Conservation (phyloP, 2,329 filamentous ascomycete genomes). For the Claviceps sp. region DNA sequence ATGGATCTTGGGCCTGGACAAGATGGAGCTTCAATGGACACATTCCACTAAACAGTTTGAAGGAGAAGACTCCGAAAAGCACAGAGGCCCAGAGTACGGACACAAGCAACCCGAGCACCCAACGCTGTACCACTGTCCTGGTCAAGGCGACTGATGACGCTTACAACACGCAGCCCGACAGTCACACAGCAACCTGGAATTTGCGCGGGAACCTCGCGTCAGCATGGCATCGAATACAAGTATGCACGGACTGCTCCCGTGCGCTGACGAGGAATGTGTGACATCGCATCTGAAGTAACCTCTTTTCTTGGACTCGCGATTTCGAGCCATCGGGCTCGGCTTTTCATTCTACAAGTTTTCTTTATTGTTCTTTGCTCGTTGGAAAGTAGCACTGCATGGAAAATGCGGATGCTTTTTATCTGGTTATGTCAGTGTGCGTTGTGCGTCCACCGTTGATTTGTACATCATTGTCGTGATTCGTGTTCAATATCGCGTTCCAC, state of each 20-base stretch:
- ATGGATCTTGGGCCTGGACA: slow-evolving; percentile 49
- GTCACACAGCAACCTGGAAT: slow-evolving; percentile 47
- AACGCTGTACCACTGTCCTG: slow-evolving; percentile 36
- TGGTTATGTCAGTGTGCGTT: too few relatives aligned
- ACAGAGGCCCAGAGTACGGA: slow-evolving; percentile 8
- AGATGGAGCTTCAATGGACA: slow-evolving; percentile 44
- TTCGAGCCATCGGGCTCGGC: too few relatives aligned
- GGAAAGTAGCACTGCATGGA: too few relatives aligned
- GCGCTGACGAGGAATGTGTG: background rate
- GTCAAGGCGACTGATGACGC: slow-evolving; percentile 54
- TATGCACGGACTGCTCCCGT: slow-evolving; percentile 20
- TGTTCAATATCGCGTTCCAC: too few relatives aligned
- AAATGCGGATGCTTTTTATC: too few relatives aligned
- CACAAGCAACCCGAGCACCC: slow-evolving; percentile 10
- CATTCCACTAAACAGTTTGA: slow-evolving; percentile 24
- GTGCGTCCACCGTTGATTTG: too few relatives aligned
- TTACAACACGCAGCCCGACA: slow-evolving; percentile 54
- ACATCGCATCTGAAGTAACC: background rate
- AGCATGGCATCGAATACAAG: slow-evolving; percentile 48
- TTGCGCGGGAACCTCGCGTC: slow-evolving; percentile 50
- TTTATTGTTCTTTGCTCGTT: too few relatives aligned
- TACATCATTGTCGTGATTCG: too few relatives aligned
- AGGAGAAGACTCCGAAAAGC: slow-evolving; percentile 5
- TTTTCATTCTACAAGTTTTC: too few relatives aligned
- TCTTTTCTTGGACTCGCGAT: background rate